phyloP scores from a whole-genome alignment of 148 eudicot species.

The Nepenthes mirabilis region DNA sequence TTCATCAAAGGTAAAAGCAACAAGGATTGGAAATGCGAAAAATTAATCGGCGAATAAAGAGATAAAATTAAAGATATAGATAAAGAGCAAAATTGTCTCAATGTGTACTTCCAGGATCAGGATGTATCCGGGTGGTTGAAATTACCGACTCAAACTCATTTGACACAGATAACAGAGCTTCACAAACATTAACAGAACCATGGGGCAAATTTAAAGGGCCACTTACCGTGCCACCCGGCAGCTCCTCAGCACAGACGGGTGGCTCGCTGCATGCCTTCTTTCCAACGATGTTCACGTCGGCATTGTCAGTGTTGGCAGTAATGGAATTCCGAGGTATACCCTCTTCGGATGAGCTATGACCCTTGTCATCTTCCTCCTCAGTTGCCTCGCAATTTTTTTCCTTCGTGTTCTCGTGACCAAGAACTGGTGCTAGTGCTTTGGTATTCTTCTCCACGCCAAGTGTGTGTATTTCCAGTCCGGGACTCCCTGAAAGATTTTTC shows the following conservation, averaged over 20 bases:
- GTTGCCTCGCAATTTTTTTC: neutral
- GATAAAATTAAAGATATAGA: conserved; percentile 7
- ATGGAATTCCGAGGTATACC: neutral
- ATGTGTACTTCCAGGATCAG: conserved; percentile 90
- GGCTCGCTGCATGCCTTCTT: conserved; percentile 7
- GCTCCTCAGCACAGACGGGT: conserved; percentile 15
- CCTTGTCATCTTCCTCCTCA: no score
- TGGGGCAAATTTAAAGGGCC: conserved; percentile 34
- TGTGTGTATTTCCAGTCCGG: neutral
- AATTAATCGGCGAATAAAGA: neutral
- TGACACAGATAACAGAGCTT: conserved; percentile 57
- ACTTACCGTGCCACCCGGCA: conserved; percentile 36
- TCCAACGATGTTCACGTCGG: conserved; percentile 8
- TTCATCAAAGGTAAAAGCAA: neutral
- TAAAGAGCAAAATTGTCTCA: conserved; percentile 46
- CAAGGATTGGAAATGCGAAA: neutral
- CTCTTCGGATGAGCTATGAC: neutral
- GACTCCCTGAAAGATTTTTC: neutral
- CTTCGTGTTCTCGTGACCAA: neutral
- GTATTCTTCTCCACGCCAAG: neutral
- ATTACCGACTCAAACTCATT: conserved; percentile 64
- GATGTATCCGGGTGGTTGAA: conserved; percentile 95
- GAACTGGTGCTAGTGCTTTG: neutral
- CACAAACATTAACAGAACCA: conserved; percentile 56
- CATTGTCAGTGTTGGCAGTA: neutral